Conservation (phyloP, 768 basidiomycete genomes). For the Trametes cinnabarina region DNA sequence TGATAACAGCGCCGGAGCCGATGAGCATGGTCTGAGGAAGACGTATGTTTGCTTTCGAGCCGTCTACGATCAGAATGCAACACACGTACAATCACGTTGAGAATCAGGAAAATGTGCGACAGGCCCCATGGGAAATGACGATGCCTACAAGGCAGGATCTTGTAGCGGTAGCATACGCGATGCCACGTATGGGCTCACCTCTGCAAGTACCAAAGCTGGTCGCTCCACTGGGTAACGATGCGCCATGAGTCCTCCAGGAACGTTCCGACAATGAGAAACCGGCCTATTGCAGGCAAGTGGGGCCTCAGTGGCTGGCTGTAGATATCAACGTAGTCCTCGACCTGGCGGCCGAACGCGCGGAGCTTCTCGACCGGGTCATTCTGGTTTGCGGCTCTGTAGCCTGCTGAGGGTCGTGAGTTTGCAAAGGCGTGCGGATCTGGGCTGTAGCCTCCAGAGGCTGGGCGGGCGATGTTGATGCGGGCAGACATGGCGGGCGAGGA, state of each 20-base stretch:
- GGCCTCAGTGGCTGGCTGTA: constrained; percentile 92
- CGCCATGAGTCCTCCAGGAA: constrained; percentile 96
- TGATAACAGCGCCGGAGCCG: constrained; percentile 82
- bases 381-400: constrained; percentile 78
- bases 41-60: not conserved
- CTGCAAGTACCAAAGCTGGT: constrained; percentile 98
- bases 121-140: constrained; percentile 94
- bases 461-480: constrained; percentile 80
- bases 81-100: constrained; percentile 86
- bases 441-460: constrained; percentile 48
- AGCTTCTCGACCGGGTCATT: constrained; percentile 82
- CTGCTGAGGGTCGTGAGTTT: constrained; percentile 64
- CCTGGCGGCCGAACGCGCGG: constrained; percentile 62
- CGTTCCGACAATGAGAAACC: constrained; percentile 96
- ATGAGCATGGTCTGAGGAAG: constrained; percentile 75
- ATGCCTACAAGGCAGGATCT: constrained; percentile 54
- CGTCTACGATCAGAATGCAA: not conserved
- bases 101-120: constrained; percentile 86
- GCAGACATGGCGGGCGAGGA: constrained; percentile 58
- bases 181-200: constrained; percentile 53
- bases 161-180: not conserved
- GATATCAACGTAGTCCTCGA: constrained; percentile 92
- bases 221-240: constrained; percentile 91
- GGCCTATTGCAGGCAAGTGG: constrained; percentile 89
- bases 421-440: constrained; percentile 79